Evolutionary conservation across 2,329 filamentous ascomycete genomes (phyloP).

Genomic region (Knufia fluminis): DNA sequence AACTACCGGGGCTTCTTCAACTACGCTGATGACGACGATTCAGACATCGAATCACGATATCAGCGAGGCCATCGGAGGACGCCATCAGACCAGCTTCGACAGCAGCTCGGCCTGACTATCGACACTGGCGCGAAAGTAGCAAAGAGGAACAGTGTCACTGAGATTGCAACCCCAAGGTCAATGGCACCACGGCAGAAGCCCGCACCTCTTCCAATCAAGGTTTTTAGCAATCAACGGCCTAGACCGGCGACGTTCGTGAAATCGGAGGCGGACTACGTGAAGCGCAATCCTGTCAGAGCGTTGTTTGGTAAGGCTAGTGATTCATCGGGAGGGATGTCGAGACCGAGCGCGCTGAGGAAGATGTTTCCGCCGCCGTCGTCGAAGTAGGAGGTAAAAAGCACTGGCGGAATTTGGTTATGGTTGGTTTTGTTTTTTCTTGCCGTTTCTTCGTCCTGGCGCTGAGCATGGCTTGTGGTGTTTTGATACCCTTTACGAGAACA

Average conservation of each 20-base stretch:
- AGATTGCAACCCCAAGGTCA: too few species aligned
- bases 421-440: too few species aligned
- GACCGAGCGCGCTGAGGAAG: neutral
- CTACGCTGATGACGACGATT: constrained; percentile 9
- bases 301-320: neutral
- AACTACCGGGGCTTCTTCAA: constrained; percentile 3
- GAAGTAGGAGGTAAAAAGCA: too few species aligned
- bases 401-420: too few species aligned
- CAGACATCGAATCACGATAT: neutral
- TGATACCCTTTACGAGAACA: too few species aligned
- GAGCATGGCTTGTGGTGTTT: too few species aligned
- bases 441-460: too few species aligned
- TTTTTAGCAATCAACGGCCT: neutral
- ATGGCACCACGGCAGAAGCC: neutral
- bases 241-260: neutral
- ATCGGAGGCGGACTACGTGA: neutral
- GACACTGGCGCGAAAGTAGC: neutral
- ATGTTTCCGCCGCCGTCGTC: neutral
- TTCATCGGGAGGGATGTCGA: neutral
- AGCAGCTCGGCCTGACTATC: neutral
- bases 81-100: neutral
- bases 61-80: neutral
- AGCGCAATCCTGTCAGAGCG: neutral
- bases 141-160: neutral
- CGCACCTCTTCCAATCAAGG: neutral